phyloP scores from a whole-genome alignment of 805 yeast species.

The Priceomyces medius region DNA sequence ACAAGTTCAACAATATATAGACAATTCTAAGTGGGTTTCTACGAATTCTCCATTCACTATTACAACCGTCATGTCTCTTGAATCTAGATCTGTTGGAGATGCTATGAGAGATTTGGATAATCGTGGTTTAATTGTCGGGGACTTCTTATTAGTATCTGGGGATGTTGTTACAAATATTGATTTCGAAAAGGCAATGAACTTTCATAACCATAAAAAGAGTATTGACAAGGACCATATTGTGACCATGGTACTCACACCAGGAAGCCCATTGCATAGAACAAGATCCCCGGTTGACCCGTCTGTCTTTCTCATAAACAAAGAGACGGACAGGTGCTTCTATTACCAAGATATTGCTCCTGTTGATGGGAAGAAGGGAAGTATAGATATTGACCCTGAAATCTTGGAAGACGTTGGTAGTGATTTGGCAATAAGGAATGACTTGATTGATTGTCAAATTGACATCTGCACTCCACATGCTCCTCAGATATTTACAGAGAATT shows the following conservation, averaged over 20 bases:
- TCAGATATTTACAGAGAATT: slow-evolving; percentile 92
- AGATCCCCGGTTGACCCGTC: slow-evolving; percentile 82
- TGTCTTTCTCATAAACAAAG: slow-evolving; percentile 74
- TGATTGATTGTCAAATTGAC: slow-evolving; percentile 95
- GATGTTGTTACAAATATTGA: slow-evolving; percentile 94
- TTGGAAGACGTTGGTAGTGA: slow-evolving; percentile 70
- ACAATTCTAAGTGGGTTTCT: slow-evolving; percentile 64
- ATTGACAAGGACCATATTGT: slow-evolving; percentile 87
- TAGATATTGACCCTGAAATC: slow-evolving; percentile 80
- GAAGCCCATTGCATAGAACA: slow-evolving; percentile 80
- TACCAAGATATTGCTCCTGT: slow-evolving; percentile 75
- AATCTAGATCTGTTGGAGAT: slow-evolving; percentile 91
- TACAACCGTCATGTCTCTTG: slow-evolving; percentile 76
- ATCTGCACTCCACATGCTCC: slow-evolving; percentile 94
- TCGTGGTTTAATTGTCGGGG: slow-evolving; percentile 85
- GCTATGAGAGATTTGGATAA: slow-evolving; percentile 95
- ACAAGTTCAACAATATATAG: slow-evolving; percentile 80
- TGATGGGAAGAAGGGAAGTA: slow-evolving; percentile 32
- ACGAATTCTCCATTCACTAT: slow-evolving; percentile 79
- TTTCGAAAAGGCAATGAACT: slow-evolving; percentile 66
- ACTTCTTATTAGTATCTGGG: slow-evolving; percentile 86
- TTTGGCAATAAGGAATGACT: slow-evolving; percentile 81
- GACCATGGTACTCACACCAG: slow-evolving; percentile 89
- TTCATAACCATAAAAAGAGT: slow-evolving; percentile 69
- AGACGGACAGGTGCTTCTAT: slow-evolving; percentile 72